A percentile compares a stretch with the other conserved stretches of the same genome.
Evolutionary conservation across 1,139 yeast species (phyloP).

Genomic region (Taiozyma sp.): DNA sequence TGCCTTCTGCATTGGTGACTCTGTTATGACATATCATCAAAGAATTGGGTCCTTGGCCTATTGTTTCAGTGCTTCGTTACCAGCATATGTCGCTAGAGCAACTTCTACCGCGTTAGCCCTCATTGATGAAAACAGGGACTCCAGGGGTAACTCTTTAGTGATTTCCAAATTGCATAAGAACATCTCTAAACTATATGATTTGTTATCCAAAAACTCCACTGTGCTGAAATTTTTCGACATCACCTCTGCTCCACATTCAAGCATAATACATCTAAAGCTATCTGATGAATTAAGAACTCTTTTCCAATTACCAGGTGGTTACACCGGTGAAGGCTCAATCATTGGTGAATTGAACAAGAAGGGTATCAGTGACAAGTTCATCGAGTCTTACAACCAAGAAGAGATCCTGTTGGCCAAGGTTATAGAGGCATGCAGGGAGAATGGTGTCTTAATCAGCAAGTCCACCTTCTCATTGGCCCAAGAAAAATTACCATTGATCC

Average conservation of each 20-base stretch:
- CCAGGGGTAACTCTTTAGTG: constrained; percentile 27
- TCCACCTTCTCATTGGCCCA: constrained; percentile 66
- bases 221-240: constrained; percentile 40
- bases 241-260: constrained; percentile 57
- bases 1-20: constrained; percentile 88
- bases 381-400: constrained; percentile 51
- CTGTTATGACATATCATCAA: constrained; percentile 87
- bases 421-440: constrained; percentile 46
- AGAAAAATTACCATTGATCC: constrained; percentile 73
- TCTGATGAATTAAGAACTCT: constrained; percentile 33
- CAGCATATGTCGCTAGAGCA: constrained; percentile 85
- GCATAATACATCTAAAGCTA: constrained; percentile 61
- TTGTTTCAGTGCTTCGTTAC: constrained; percentile 92
- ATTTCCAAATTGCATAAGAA: constrained; percentile 33
- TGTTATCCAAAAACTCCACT: constrained; percentile 30
- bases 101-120: constrained; percentile 54
- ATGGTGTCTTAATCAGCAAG: constrained; percentile 63
- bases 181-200: constrained; percentile 20
- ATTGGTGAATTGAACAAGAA: constrained; percentile 26
- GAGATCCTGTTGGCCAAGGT: constrained; percentile 59
- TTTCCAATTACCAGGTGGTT: constrained; percentile 15
- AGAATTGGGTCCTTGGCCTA: constrained; percentile 86
- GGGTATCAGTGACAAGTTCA: constrained; percentile 26
- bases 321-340: constrained; percentile 21
- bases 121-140: constrained; percentile 29